Conservation (phyloP, 163 green algal genomes). For the Scenedesmus sp. region DNA sequence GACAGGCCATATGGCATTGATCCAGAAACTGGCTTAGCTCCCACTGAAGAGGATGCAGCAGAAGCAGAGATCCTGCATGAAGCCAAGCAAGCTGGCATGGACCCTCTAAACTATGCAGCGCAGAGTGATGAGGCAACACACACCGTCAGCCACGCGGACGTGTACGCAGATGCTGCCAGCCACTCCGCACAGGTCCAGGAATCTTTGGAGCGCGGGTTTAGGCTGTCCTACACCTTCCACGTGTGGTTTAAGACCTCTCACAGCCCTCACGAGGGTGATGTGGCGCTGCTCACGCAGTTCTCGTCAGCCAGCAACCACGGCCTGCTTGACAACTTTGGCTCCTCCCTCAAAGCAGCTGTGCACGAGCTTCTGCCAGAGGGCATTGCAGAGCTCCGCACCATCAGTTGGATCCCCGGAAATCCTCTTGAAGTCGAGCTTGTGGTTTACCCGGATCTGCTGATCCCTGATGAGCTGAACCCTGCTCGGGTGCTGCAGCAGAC, state of each 20-base stretch:
- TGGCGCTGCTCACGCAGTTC: conserved; percentile 5
- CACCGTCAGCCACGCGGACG: not conserved
- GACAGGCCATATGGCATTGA: conserved; percentile 10
- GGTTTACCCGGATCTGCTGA: conserved; percentile 16
- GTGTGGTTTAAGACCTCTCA: conserved; percentile 2
- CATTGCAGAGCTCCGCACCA: not conserved
- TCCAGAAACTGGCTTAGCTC: conserved; percentile 7
- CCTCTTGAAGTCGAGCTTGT: conserved; percentile 15
- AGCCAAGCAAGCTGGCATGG: conserved; percentile 18
- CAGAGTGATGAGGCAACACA: not conserved
- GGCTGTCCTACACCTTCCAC: conserved; percentile 8
- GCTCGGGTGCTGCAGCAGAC: not conserved
- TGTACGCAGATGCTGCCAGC: not conserved
- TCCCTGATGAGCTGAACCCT: conserved; percentile 27
- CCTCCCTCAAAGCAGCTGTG: not conserved
- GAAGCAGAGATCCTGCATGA: conserved; percentile 17
- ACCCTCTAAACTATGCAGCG: not conserved
- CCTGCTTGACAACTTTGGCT: conserved; percentile 11
- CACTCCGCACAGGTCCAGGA: not conserved
- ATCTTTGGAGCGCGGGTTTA: not conserved
- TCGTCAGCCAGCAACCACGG: not conserved
- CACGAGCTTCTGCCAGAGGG: not conserved
- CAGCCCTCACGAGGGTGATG: not conserved
- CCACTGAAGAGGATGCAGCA: not conserved
- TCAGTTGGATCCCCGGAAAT: not conserved